phyloP scores from a whole-genome alignment of 768 basidiomycete genomes.

The Agrocybe pediades region DNA sequence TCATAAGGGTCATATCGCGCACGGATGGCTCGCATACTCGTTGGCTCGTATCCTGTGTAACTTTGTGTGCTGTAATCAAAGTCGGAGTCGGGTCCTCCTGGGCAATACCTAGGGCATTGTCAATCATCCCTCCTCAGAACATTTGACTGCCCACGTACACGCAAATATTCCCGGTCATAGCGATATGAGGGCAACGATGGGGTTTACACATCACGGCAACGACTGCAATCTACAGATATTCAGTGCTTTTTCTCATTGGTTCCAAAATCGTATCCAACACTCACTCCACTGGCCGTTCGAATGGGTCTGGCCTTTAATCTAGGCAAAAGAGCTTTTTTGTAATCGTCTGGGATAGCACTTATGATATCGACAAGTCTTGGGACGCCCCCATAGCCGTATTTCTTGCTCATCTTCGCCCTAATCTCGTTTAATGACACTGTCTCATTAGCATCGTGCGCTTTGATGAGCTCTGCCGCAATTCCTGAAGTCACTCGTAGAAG shows the following conservation, averaged over 20 bases:
- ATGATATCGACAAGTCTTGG: conserved; percentile 97
- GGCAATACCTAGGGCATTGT: conserved; percentile 73
- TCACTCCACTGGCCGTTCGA: conserved; percentile 92
- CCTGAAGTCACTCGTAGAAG: conserved; percentile 91
- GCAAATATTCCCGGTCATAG: conserved; percentile 99
- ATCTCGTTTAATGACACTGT: conserved; percentile 87
- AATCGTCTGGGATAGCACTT: conserved; percentile 96
- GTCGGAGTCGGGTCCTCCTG: conserved; percentile 98
- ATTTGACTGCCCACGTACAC: conserved; percentile 58
- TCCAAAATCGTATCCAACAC: conserved; percentile 19
- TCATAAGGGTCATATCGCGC: conserved; percentile 96
- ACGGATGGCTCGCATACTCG: conserved; percentile 98
- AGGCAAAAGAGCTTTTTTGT: conserved; percentile 88
- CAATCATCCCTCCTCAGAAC: not conserved
- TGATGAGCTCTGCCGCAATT: conserved; percentile 92
- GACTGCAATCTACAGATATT: conserved; percentile 77
- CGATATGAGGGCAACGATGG: conserved; percentile 98
- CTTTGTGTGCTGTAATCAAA: conserved; percentile 99
- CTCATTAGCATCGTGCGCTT: conserved; percentile 76
- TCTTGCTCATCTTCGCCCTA: conserved; percentile 87
- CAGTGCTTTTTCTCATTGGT: not conserved
- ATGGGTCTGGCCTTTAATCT: conserved; percentile 93
- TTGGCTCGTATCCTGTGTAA: conserved; percentile 94
- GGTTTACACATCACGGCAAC: conserved; percentile 99
- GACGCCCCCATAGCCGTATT: conserved; percentile 81